phyloP scores from a whole-genome alignment of 177 flowering plant genomes.

The Vitis hybrid region DNA sequence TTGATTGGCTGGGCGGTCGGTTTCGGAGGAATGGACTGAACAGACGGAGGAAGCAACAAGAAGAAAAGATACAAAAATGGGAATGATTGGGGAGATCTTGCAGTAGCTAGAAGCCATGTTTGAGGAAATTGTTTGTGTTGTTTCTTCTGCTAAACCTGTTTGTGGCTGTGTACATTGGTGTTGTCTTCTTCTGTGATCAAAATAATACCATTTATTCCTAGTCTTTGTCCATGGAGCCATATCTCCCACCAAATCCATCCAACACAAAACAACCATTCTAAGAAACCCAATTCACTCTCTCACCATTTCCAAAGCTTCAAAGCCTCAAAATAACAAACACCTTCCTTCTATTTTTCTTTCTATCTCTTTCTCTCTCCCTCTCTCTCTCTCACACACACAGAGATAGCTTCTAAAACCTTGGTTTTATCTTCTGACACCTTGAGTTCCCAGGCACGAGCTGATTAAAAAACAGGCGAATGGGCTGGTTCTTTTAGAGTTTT shows the following conservation, averaged over 20 bases:
- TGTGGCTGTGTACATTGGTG: slow-evolving; percentile 43
- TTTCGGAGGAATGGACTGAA: slow-evolving; percentile 32
- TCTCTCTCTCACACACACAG: background rate
- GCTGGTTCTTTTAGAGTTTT: slow-evolving; percentile 37
- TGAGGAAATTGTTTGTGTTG: slow-evolving; percentile 24
- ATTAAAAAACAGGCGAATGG: slow-evolving; percentile 22
- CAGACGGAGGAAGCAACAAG: slow-evolving; percentile 38
- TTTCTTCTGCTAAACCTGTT: slow-evolving; percentile 30
- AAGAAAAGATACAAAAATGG: slow-evolving; percentile 57
- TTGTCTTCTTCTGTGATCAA: slow-evolving; percentile 55
- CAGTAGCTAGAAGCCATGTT: slow-evolving; percentile 43
- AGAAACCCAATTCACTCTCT: slow-evolving; percentile 21
- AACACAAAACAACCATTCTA: slow-evolving; percentile 21
- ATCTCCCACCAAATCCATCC: slow-evolving; percentile 43
- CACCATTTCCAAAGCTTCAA: slow-evolving; percentile 41
- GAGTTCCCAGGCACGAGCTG: slow-evolving; percentile 32
- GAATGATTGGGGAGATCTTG: slow-evolving; percentile 56
- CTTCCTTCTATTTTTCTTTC: slow-evolving; percentile 14
- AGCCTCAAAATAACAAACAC: slow-evolving; percentile 13
- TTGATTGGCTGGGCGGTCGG: slow-evolving; percentile 38
- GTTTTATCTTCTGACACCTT: slow-evolving; percentile 42
- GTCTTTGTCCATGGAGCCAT: slow-evolving; percentile 27
- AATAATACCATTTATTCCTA: slow-evolving; percentile 27
- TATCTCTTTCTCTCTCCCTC: background rate
- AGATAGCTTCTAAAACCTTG: slow-evolving; percentile 29